phyloP scores from a whole-genome alignment of 2,329 filamentous ascomycete genomes.

The Septoria linicola region DNA sequence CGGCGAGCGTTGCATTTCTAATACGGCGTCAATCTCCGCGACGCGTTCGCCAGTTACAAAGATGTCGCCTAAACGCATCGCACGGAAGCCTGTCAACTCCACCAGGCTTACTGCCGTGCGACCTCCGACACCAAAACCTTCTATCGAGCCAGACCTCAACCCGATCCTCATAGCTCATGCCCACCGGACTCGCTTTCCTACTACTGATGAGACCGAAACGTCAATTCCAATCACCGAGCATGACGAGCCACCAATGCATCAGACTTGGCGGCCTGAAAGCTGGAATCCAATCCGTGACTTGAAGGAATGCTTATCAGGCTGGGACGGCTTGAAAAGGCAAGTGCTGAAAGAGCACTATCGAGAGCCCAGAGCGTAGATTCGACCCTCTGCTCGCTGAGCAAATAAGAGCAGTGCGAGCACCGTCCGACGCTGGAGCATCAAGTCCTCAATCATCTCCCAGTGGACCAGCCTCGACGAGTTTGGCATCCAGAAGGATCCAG shows the following conservation, averaged over 20 bases:
- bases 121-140: neutral
- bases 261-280: neutral
- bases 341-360: neutral
- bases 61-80: neutral
- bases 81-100: neutral
- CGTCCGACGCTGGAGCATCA: too few relatives aligned
- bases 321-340: constrained; percentile 1
- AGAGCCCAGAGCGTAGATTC: neutral
- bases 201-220: too few relatives aligned
- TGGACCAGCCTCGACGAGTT: too few relatives aligned
- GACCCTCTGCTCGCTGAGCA: too few relatives aligned
- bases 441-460: too few relatives aligned
- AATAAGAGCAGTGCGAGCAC: too few relatives aligned
- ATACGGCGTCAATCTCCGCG: too few relatives aligned
- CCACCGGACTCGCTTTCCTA: too few relatives aligned
- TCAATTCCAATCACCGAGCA: neutral
- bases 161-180: too few relatives aligned
- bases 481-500: too few relatives aligned
- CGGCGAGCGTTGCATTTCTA: too few relatives aligned
- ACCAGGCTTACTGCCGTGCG: neutral
- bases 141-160: neutral
- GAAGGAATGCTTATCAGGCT: neutral
- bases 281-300: neutral
- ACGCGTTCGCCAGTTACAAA: too few relatives aligned
- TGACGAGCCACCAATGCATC: neutral